phyloP scores from a whole-genome alignment of 169 alveolate species.

The Eimeria falciformis region DNA sequence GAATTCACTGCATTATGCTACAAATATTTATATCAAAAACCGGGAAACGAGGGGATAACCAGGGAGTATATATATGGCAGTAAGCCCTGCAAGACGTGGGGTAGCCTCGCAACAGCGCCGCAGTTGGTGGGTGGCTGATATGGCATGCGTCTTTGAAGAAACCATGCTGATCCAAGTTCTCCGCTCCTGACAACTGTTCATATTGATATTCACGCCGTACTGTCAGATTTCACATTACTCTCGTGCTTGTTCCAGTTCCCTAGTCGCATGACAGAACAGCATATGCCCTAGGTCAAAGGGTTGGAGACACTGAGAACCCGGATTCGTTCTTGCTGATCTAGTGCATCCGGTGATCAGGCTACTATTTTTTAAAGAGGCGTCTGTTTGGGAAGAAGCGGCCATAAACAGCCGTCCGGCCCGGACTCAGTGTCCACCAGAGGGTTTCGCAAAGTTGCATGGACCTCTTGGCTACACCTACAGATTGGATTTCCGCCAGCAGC shows the following conservation, averaged over 20 bases:
- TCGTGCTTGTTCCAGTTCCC: conserved; percentile 53
- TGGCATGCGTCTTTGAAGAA: conserved; percentile 58
- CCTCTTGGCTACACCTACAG: not conserved
- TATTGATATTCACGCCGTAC: not conserved
- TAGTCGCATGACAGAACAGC: conserved; percentile 32
- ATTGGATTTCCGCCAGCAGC: conserved; percentile 43
- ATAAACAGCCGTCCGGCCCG: not conserved
- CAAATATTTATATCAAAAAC: no score
- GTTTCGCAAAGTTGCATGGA: conserved; percentile 15
- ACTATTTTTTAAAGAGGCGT: not conserved
- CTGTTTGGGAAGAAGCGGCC: conserved; percentile 24
- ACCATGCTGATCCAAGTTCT: conserved; percentile 6
- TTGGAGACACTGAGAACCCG: conserved; percentile 29
- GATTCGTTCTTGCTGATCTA: not conserved
- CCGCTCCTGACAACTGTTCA: conserved; percentile 63
- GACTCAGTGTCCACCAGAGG: not conserved
- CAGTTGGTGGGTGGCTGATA: conserved; percentile 64
- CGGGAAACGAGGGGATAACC: no score
- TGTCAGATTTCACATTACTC: conserved; percentile 5
- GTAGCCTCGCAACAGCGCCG: conserved; percentile 41
- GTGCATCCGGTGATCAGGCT: conserved; percentile 14
- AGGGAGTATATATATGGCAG: no score
- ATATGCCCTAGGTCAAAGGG: conserved; percentile 37
- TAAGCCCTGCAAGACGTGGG: not conserved
- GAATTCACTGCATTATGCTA: no score